Conservation (phyloP, 495 filamentous ascomycete genomes). For the Daldinia grandis region DNA sequence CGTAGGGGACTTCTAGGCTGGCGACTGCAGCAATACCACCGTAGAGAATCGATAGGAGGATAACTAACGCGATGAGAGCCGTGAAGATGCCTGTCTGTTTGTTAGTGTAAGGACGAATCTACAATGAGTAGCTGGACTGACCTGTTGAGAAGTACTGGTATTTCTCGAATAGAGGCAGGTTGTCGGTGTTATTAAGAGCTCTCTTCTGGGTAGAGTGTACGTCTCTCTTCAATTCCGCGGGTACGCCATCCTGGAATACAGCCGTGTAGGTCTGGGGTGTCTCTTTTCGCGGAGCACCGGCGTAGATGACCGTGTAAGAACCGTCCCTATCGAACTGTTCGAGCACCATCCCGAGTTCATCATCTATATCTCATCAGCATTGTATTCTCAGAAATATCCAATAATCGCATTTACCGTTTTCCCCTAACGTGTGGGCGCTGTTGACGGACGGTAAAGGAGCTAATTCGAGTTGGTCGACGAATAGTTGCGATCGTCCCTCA, state of each 20-base stretch:
- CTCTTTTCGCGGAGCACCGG: slow-evolving; percentile 39
- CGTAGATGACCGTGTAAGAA: slow-evolving; percentile 59
- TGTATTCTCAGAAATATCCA: background rate
- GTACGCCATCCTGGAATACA: slow-evolving; percentile 54
- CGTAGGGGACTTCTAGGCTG: slow-evolving; percentile 87
- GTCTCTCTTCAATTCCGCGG: slow-evolving; percentile 60
- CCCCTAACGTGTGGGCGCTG: slow-evolving; percentile 63
- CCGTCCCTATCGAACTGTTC: slow-evolving; percentile 45
- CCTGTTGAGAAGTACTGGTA: slow-evolving; percentile 90
- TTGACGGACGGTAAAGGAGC: slow-evolving; percentile 55
- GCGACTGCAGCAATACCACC: slow-evolving; percentile 77
- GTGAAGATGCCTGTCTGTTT: slow-evolving; percentile 76
- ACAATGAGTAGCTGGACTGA: slow-evolving; percentile 10
- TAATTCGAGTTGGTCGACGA: slow-evolving; percentile 60
- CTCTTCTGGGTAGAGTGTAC: slow-evolving; percentile 29
- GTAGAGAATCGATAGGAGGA: slow-evolving; percentile 78
- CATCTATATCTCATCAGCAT: slow-evolving; percentile 46
- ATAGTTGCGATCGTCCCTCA: slow-evolving; percentile 26
- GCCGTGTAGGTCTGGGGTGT: slow-evolving; percentile 56
- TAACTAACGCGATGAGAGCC: slow-evolving; percentile 66
- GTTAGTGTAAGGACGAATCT: slow-evolving; percentile 47
- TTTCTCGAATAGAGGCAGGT: slow-evolving; percentile 79
- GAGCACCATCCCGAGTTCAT: slow-evolving; percentile 50
- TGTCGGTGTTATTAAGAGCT: slow-evolving; percentile 40
- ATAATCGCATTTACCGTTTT: slow-evolving; percentile 62